Percentiles rank a stretch among this genome's conserved stretches.
Conservation (phyloP, 306 rosid species). For the Quercus robur region DNA sequence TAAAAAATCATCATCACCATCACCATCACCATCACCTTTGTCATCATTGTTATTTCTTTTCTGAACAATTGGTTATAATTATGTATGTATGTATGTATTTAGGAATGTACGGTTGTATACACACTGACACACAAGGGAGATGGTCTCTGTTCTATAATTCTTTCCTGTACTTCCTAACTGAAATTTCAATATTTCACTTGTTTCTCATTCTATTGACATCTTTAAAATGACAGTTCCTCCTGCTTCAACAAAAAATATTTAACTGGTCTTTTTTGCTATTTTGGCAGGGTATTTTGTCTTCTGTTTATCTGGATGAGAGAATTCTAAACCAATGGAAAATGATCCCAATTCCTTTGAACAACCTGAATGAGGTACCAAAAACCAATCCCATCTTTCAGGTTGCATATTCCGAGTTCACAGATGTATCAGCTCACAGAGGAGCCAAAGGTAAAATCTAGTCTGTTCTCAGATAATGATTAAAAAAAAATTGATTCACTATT, state of each 20-base stretch:
- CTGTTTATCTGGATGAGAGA: conserved; percentile 65
- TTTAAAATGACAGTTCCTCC: conserved; percentile 9
- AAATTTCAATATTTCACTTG: not conserved
- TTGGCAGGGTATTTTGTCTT: conserved; percentile 80
- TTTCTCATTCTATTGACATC: not conserved
- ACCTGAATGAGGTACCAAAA: conserved; percentile 59
- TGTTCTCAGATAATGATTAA: conserved; percentile 15
- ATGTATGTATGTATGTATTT: too few species aligned
- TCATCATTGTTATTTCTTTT: not conserved
- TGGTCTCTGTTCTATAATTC: not conserved
- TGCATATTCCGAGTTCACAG: conserved; percentile 34
- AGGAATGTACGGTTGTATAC: too few species aligned
- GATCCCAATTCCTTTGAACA: conserved; percentile 58
- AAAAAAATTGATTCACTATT: not conserved
- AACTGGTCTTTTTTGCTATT: conserved; percentile 19
- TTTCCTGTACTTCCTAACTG: not conserved
- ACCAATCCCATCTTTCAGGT: conserved; percentile 37
- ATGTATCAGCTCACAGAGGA: conserved; percentile 30
- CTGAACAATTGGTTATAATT: not conserved
- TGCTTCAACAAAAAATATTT: conserved; percentile 2
- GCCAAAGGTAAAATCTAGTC: conserved; percentile 47
- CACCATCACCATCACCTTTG: not conserved
- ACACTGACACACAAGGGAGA: not conserved
- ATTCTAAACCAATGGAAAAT: conserved; percentile 64
- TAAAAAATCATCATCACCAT: too few species aligned